Evolutionary conservation across 2,329 filamentous ascomycete species (phyloP).

Genomic region (Aspergillus ruber): DNA sequence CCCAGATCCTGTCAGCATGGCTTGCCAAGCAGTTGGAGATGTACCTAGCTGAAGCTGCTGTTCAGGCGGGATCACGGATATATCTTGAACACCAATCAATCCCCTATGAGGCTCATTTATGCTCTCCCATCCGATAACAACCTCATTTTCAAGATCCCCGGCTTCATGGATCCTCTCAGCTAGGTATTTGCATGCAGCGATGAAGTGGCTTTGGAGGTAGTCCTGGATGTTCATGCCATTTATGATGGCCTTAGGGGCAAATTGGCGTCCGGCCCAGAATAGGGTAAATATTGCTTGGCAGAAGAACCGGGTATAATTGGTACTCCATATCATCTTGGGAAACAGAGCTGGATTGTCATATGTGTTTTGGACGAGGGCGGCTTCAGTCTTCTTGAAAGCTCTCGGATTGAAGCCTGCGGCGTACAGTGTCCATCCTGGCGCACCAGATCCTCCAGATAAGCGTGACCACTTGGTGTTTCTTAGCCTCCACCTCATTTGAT

Average conservation of each 20-base stretch:
- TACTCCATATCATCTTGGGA: conserved; percentile 99
- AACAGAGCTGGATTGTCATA: conserved; percentile 78
- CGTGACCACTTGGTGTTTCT: conserved; percentile 67
- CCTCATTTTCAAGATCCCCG: conserved; percentile 76
- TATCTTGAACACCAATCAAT: conserved; percentile 73
- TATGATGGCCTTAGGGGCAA: conserved; percentile 92
- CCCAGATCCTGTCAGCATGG: conserved; percentile 84
- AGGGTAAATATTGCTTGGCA: conserved; percentile 88
- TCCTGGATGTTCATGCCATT: conserved; percentile 95
- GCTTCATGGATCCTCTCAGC: conserved; percentile 82
- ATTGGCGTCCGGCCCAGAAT: conserved; percentile 85
- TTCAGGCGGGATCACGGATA: conserved; percentile 74
- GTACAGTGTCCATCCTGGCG: conserved; percentile 96
- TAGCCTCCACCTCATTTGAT: conserved; percentile 15
- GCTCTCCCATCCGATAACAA: conserved; percentile 92
- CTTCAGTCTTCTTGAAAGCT: conserved; percentile 78
- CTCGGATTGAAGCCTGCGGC: conserved; percentile 85
- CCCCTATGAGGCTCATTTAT: conserved; percentile 93
- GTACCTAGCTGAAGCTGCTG: conserved; percentile 91
- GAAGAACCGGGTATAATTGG: conserved; percentile 85
- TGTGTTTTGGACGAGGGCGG: conserved; percentile 90
- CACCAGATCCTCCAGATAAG: conserved; percentile 88
- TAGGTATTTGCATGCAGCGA: conserved; percentile 71
- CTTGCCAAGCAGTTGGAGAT: conserved; percentile 89
- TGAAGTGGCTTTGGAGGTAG: conserved; percentile 81